Conservation (phyloP, 2,329 filamentous ascomycete species). For the Chrysosporium queenslandicum region DNA sequence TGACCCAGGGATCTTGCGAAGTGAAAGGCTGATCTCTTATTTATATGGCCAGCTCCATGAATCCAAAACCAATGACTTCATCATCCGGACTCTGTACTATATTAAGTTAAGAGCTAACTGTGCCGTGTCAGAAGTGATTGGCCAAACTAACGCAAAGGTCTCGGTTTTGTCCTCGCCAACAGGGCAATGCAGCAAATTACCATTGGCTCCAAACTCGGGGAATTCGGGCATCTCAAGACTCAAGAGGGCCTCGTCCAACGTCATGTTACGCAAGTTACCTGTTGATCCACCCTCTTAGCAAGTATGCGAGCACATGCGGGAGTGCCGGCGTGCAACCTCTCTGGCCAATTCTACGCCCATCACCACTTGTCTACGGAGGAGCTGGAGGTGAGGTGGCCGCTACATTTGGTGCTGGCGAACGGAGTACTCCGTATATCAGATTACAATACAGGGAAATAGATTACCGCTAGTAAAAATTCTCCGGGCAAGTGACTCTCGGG, state of each 20-base stretch:
- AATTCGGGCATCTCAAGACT: not conserved
- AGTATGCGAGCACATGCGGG: too few species aligned
- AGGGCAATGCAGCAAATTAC: not conserved
- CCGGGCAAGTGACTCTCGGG: not conserved
- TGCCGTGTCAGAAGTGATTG: not conserved
- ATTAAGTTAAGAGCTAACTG: not conserved
- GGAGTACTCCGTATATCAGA: not conserved
- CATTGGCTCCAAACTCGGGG: not conserved
- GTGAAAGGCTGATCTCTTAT: not conserved
- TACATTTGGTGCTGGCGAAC: too few species aligned
- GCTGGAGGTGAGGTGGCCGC: too few species aligned
- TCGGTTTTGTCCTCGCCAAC: not conserved
- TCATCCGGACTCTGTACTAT: not conserved
- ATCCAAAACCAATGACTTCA: constrained; percentile 10
- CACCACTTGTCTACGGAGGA: too few species aligned
- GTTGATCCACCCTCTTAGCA: too few species aligned
- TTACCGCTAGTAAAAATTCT: constrained; percentile 9
- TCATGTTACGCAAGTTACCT: not conserved
- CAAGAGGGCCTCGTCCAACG: not conserved
- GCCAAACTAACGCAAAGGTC: not conserved
- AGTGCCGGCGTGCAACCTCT: too few species aligned
- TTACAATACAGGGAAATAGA: not conserved
- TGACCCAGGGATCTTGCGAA: not conserved
- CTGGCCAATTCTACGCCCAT: too few species aligned
- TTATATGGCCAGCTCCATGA: constrained; percentile 1